Percentiles rank a stretch among this genome's conserved stretches.
Conservation (phyloP, 371 early-diverging fungal species). For the Rhizopus delemar region DNA sequence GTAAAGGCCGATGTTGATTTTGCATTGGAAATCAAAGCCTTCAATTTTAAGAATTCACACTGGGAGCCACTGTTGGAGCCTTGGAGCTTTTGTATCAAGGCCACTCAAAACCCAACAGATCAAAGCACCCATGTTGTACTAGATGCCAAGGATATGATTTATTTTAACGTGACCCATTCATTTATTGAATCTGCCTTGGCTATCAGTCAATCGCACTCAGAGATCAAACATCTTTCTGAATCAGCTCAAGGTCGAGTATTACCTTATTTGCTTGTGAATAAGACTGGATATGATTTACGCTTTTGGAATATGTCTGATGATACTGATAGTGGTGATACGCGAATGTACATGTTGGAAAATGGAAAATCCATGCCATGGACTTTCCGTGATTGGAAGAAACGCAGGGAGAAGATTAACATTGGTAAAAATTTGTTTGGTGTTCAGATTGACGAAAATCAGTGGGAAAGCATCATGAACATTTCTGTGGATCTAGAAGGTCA, state of each 20-base stretch:
- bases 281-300: constrained; percentile 73
- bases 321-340: constrained; percentile 35
- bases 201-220: constrained; percentile 32
- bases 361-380: constrained; percentile 72
- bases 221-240: constrained; percentile 37
- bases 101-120: constrained; percentile 32
- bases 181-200: constrained; percentile 68
- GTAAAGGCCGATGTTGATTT: constrained; percentile 75
- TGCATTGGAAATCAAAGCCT: constrained; percentile 77
- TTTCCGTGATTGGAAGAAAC: constrained; percentile 82
- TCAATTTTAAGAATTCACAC: constrained; percentile 84
- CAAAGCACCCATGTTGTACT: constrained; percentile 47
- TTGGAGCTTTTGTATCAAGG: constrained; percentile 56
- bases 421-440: constrained; percentile 67
- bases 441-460: constrained; percentile 66
- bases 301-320: constrained; percentile 75
- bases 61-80: constrained; percentile 92
- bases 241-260: constrained; percentile 38
- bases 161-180: constrained; percentile 73
- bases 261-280: constrained; percentile 76
- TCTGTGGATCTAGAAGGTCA: constrained; percentile 76
- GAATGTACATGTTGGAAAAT: constrained; percentile 52
- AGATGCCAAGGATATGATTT: constrained; percentile 61
- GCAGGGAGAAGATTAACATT: constrained; percentile 55
- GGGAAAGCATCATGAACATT: constrained; percentile 73